phyloP scores from a whole-genome alignment of 805 yeast species.

The Maudiozyma serrabonitensis region DNA sequence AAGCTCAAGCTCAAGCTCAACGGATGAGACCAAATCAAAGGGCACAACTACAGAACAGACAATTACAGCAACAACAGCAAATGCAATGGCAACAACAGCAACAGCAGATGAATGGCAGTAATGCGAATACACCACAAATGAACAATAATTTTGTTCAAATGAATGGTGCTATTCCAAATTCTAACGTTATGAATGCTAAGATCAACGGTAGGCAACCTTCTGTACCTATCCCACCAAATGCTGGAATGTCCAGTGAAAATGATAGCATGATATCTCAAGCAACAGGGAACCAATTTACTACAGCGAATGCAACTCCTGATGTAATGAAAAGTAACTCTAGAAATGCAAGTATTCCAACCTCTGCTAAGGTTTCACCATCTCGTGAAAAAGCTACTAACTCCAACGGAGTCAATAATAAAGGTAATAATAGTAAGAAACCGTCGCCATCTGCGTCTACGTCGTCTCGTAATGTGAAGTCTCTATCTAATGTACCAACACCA shows the following conservation, averaged over 20 bases:
- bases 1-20: conserved; percentile 10
- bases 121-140: background rate
- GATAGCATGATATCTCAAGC: background rate
- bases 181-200: background rate
- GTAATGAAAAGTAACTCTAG: background rate
- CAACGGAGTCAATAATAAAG: background rate
- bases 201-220: conserved; percentile 1
- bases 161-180: background rate
- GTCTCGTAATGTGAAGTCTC: background rate
- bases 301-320: conserved; percentile 2
- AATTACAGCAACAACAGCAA: conserved; percentile 11
- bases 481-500: conserved; percentile 7
- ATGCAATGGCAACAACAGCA: conserved; percentile 20
- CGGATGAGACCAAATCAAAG: conserved; percentile 16
- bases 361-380: conserved; percentile 4
- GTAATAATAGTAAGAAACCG: conserved; percentile 5
- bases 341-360: background rate
- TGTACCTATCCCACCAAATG: background rate
- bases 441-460: conserved; percentile 9
- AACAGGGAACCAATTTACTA: background rate
- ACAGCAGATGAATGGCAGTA: background rate
- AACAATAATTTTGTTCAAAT: background rate
- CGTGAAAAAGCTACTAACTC: background rate
- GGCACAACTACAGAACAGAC: conserved; percentile 19
- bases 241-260: background rate